Evolutionary conservation across 768 basidiomycete genomes (phyloP), one percentile per base, ranked within the genome.

Genomic region (Rhizopogon vinicolor): DNA sequence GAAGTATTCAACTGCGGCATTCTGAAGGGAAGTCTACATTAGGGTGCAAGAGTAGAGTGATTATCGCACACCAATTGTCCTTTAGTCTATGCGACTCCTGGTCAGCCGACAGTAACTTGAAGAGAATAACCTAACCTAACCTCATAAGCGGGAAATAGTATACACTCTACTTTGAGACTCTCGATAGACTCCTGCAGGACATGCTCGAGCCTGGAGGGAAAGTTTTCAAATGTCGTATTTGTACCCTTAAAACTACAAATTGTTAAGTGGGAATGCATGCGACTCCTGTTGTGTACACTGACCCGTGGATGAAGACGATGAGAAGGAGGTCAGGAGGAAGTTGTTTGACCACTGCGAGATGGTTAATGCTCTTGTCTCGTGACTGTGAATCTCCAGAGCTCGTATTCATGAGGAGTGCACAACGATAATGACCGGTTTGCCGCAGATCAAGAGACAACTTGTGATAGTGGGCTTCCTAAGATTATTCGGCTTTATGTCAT

Each of bases 71-170:
- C 93, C 69, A 97, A 72, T 53, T 94, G 87, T 43, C 94, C 94
- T 70, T 92, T 93, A 7, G 94, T 96, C 89, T 93, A 53, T 8
- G 35, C 1, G 10, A 9, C 19, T 37, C 60, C 33, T n/a, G 49
- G 25, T 40, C 19, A 49, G 35, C 3, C 3, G 9, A 33, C 35
- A 16, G 35, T 37, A 13, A 10, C n/a, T 22, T 16, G 45, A 60
- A 52, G 49, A 54, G 50, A 9, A 62, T 54, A 18, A 37, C 41
- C 35, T 61, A n/a, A 37, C 37, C 35, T 61, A 57, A 89, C 91
- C 78, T 97, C 90, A 62, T 96, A 98, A 2, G 84, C 86, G 22
- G 94, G 94, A 64, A 96, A 97, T 13, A 92, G 75, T n/a, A 86
- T 71, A 57, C 81, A 87, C 66, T 95, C 89, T 9, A 90, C 83